Evolutionary conservation across 176 grass and related monocot genomes (phyloP), one percentile per base, ranked within the genome.

Genomic region (Dendrocalamus sinicus): DNA sequence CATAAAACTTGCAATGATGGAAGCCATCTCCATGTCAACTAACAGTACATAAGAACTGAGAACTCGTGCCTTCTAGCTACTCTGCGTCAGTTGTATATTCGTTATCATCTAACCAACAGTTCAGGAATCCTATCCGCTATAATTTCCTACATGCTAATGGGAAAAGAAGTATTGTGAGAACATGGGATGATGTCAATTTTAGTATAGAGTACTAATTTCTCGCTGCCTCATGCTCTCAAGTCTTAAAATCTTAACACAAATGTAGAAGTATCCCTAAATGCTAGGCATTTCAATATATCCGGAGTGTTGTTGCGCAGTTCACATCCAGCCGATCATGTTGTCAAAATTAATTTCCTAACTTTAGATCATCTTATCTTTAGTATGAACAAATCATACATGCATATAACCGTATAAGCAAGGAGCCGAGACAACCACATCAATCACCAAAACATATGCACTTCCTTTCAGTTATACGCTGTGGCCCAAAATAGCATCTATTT

Each of bases 1-100:
- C 41, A 77, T 17, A 77, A 76, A 50, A 68, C 52, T 28, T 70
- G 79, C 58, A 87, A 90, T 69, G 68, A 74, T 37, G 61, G 41
- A 68, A 90, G 48, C 24, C 46, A 81, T 30, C 55, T 57, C 13
- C 47, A 37, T 55, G 72, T 43, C 64, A 83, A 88, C 71, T 77
- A 67, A 26, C n/a, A 51, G 67, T 50, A 59, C 51, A 22, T 59
- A 61, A 70, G 15, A 81, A 69, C 2, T 13, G 37, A 84, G 53
- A 77, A 40, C 2, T 53, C 51, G 23, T 41, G 65, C 8, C 30
- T 77, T 53, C 23, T 16, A 9, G 19, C 40, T 59, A 73, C 43
- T 48, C 46, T 77, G 7, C 50, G 12, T 44, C 46, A 28, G 46
- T 39, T 20, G 58, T 16, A 66, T 54, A 72, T 8, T 48, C 7